phyloP scores from a whole-genome alignment of 31 red algal species.

The Bonnemaisonia californica region DNA sequence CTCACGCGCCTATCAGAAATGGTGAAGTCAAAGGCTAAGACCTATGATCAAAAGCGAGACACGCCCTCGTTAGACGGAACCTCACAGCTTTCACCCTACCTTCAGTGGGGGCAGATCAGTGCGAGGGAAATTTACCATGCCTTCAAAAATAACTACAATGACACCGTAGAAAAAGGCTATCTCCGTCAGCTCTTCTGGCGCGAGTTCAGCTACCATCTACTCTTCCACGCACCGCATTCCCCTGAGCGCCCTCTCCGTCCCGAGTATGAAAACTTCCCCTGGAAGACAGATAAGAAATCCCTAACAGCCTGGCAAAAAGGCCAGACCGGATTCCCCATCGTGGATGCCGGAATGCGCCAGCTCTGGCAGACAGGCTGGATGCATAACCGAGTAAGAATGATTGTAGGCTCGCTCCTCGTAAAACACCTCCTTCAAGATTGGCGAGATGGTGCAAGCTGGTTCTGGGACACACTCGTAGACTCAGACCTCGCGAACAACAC shows the following conservation, averaged over 20 bases:
- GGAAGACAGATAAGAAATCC: background rate
- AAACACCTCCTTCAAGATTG: conserved; percentile 51
- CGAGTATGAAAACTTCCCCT: conserved; percentile 18
- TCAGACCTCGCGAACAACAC: conserved; percentile 8
- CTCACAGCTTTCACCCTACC: background rate
- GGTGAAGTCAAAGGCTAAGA: no score
- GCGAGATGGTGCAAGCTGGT: conserved; percentile 7
- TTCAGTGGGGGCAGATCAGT: background rate
- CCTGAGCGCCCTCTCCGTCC: background rate
- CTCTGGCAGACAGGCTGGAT: conserved; percentile 41
- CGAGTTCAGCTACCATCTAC: background rate
- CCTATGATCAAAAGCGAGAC: conserved; percentile 3
- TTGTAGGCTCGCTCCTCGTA: conserved; percentile 19
- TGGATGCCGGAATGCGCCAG: conserved; percentile 57
- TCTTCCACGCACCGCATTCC: background rate
- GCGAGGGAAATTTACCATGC: conserved; percentile 6
- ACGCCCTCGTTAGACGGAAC: conserved; percentile 1
- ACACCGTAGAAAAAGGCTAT: background rate
- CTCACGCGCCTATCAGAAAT: no score
- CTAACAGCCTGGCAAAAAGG: background rate
- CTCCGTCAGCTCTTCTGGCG: conserved; percentile 10
- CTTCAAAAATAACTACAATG: background rate
- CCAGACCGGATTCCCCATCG: conserved; percentile 9
- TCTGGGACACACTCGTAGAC: conserved; percentile 2
- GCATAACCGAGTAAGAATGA: conserved; percentile 56